Evolutionary conservation across 345 rosid genomes (phyloP).

Genomic region (Boechera divaricarpa): DNA sequence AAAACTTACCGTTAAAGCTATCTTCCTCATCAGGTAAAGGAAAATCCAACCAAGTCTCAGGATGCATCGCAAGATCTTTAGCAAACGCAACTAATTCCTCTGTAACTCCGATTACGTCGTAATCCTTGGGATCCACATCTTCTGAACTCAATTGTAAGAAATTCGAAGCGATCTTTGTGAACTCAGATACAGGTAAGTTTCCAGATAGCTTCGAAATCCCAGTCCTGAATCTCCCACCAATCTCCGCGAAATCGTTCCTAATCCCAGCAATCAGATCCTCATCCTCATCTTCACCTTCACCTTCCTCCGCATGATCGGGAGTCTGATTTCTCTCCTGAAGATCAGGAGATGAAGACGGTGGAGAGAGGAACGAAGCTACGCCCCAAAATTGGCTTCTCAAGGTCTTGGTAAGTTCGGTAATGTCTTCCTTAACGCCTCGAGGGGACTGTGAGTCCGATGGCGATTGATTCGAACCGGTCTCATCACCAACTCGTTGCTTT

Average conservation of each 20-base stretch:
- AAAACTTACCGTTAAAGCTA: slow-evolving; percentile 59
- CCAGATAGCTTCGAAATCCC: slow-evolving; percentile 78
- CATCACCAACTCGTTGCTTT: slow-evolving; percentile 17
- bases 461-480: not conserved
- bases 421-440: slow-evolving; percentile 89
- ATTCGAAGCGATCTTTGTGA: slow-evolving; percentile 57
- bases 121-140: slow-evolving; percentile 40
- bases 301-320: slow-evolving; percentile 40
- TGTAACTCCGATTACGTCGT: slow-evolving; percentile 62
- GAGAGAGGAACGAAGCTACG: slow-evolving; percentile 84
- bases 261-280: slow-evolving; percentile 46
- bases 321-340: slow-evolving; percentile 33
- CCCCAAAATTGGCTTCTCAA: slow-evolving; percentile 89
- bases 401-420: slow-evolving; percentile 70
- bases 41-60: slow-evolving; percentile 91
- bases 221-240: slow-evolving; percentile 55
- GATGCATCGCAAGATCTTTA: slow-evolving; percentile 73
- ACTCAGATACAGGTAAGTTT: slow-evolving; percentile 57
- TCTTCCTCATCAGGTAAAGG: slow-evolving; percentile 84
- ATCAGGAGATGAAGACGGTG: slow-evolving; percentile 45
- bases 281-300: slow-evolving; percentile 30
- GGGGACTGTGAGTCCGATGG: slow-evolving; percentile 49
- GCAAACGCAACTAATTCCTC: slow-evolving; percentile 81
- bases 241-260: slow-evolving; percentile 48
- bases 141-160: slow-evolving; percentile 55